Evolutionary conservation across 2,329 filamentous ascomycete genomes (phyloP), one percentile per base, ranked within the genome.

Genomic region (Karstenula rhodostoma): DNA sequence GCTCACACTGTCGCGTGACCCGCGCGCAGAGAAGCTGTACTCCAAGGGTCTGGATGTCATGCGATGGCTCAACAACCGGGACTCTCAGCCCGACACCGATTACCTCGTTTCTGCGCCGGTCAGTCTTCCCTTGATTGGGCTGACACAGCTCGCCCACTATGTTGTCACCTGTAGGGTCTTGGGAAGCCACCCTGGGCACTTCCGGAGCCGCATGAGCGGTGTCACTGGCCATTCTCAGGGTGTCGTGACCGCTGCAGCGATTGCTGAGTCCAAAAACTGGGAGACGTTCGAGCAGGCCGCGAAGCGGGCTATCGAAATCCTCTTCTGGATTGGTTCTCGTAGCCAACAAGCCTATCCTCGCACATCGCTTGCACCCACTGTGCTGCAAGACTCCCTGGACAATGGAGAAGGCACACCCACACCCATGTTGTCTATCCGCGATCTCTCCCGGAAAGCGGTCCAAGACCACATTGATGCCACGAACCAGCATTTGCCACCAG

Each of bases 261-360:
- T 95, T 60, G 91, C 96, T 1, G 92, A 94, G 5, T 92, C 94
- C 4, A 91, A 92, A 68, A 93, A 91, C 29, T 99, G 95, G 95
- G 93, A 97, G 64, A 92, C 92, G 0, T 99, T 95, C 78, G 88
- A 91, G 67, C 89, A 91, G 73, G 88, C 92, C 57, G 87, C 93
- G 57, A 89, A 86, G 71, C 89, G 92, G 68, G 91, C 94, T 2
- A 83, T 99, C 65, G 95, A 92, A 32, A 92, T 97, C 73, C 90
- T 99, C 32, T 99, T 99, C 85, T 99, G 95, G 95, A 97, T 99
- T 68, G 95, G 96, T 76, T 89, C 94, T 62, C 90, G 95, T 73
- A 97, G 94, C 79, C 95, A 99, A 79, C 95, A 99, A 80, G 94
- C 94, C 2, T 99, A 97, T 80, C 96, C 95, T 42, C 89, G 92